Conservation (phyloP, 2,329 filamentous ascomycete genomes). For the Remersonia thermophila region DNA sequence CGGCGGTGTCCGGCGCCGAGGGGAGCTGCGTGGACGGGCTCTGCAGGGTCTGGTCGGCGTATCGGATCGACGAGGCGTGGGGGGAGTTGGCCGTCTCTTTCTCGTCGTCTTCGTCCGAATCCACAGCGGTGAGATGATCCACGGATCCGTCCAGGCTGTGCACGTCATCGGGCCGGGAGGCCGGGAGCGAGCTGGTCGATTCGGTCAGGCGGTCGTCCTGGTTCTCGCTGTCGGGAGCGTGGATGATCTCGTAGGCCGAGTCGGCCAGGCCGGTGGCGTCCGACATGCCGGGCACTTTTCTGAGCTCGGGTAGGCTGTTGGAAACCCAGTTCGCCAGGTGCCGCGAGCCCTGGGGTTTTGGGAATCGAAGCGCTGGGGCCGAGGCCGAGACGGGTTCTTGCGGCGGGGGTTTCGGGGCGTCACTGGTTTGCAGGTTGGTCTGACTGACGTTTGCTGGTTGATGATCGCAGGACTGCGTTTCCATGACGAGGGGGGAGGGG, state of each 20-base stretch:
- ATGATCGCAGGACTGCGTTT: constrained; percentile 28
- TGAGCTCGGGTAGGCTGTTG: constrained; percentile 44
- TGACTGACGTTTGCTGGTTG: constrained; percentile 1
- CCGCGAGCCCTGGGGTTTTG: constrained; percentile 41
- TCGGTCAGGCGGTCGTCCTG: constrained; percentile 37
- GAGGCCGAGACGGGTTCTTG: constrained; percentile 25
- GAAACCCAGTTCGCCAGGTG: constrained; percentile 48
- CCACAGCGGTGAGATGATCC: constrained; percentile 20
- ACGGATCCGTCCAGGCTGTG: constrained; percentile 40
- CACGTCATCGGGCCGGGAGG: constrained; percentile 37
- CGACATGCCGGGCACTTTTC: constrained; percentile 26
- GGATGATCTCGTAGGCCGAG: constrained; percentile 46
- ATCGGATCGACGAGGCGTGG: constrained; percentile 31
- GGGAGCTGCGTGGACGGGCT: constrained; percentile 27
- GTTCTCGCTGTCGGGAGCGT: constrained; percentile 36
- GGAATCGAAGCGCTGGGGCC: constrained; percentile 42
- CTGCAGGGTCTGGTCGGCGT: constrained; percentile 36
- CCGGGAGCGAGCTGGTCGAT: constrained; percentile 39
- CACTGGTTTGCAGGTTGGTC: constrained; percentile 1
- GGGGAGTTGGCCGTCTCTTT: constrained; percentile 20
- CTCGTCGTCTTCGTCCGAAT: constrained; percentile 27
- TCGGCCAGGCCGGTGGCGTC: constrained; percentile 41
- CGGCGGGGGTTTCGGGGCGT: neutral
- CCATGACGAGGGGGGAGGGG: constrained; percentile 43
- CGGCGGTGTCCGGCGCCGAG: constrained; percentile 8